A percentile compares a stretch with the other conserved stretches of the same genome.
These are phyloP conservation scores for Suillus fuscotomentosus DNA, from an alignment of 768 basidiomycete genomes.

Conservation along the genomic window DNA sequence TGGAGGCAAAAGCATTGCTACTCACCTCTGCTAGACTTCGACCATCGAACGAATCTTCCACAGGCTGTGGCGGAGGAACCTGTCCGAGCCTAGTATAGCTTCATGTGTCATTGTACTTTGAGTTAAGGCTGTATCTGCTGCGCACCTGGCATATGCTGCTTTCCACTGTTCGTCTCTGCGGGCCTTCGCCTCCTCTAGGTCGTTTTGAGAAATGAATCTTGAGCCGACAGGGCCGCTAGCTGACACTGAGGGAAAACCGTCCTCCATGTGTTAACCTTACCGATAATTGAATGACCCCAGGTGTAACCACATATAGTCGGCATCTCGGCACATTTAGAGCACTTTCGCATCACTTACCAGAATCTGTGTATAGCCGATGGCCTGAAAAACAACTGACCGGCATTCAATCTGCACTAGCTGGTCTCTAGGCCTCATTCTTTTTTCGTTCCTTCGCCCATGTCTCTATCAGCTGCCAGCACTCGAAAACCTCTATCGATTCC, in stretches of 20 bases:
- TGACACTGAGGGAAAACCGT: slow-evolving; percentile 70
- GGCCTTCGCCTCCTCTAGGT: slow-evolving; percentile 70
- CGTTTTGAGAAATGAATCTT: slow-evolving; percentile 79
- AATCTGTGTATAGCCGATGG: neutral
- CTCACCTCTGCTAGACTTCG: slow-evolving; percentile 87
- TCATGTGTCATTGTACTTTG: neutral
- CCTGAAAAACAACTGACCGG: neutral
- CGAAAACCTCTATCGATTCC: slow-evolving; percentile 17
- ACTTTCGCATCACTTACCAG: no score
- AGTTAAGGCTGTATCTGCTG: neutral
- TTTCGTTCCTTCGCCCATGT: slow-evolving; percentile 9
- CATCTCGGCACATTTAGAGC: neutral
- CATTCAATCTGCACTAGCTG: neutral
- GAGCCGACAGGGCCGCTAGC: slow-evolving; percentile 68
- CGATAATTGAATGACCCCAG: neutral
- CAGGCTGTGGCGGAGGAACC: slow-evolving; percentile 75
- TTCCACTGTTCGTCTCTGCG: slow-evolving; percentile 85
- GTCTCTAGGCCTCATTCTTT: neutral
- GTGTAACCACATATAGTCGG: neutral
- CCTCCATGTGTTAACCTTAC: slow-evolving; percentile 46
- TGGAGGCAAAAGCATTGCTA: slow-evolving; percentile 7
- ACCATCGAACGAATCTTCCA: slow-evolving; percentile 79
- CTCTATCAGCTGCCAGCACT: slow-evolving; percentile 13
- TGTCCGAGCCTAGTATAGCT: slow-evolving; percentile 63
- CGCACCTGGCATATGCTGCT: slow-evolving; percentile 80